These are phyloP conservation scores for Staphylotrichum longicolle DNA, from an alignment of 495 filamentous ascomycete genomes.

Conservation along the genomic window DNA sequence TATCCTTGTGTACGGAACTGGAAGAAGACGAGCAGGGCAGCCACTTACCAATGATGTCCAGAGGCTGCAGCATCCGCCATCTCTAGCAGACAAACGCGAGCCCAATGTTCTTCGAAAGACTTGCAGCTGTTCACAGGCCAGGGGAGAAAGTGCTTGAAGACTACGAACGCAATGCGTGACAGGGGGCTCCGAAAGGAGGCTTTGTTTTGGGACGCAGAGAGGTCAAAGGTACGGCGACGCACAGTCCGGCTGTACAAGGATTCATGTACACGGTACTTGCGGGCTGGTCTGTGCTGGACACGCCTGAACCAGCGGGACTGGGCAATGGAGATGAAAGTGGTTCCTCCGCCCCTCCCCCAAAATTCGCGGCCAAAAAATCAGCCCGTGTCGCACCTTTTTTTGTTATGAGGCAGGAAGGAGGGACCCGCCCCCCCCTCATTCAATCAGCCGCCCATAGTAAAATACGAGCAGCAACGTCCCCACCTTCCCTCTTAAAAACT, in stretches of 20 bases:
- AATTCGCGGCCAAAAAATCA: constrained; percentile 37
- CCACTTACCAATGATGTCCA: too few relatives aligned
- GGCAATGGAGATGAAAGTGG: constrained; percentile 23
- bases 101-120: too few relatives aligned
- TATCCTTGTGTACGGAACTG: too few relatives aligned
- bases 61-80: too few relatives aligned
- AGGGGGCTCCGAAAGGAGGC: neutral
- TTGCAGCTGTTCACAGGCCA: neutral
- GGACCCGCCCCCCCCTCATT: constrained; percentile 39
- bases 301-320: constrained; percentile 3
- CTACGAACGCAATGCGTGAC: neutral
- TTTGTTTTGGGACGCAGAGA: neutral
- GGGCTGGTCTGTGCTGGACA: constrained; percentile 11
- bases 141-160: neutral
- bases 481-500: constrained; percentile 55
- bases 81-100: too few relatives aligned
- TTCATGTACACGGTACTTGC: constrained; percentile 22
- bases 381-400: constrained; percentile 38
- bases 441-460: constrained; percentile 61
- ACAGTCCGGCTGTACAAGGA: constrained; percentile 24
- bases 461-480: constrained; percentile 53
- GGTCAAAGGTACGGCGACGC: constrained; percentile 26
- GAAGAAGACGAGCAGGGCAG: too few relatives aligned
- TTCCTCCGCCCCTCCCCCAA: constrained; percentile 22
- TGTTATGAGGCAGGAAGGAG: constrained; percentile 43